These are phyloP conservation scores for Leishmania tropica DNA, from an alignment of 208 protist species.

Conservation along the genomic window DNA sequence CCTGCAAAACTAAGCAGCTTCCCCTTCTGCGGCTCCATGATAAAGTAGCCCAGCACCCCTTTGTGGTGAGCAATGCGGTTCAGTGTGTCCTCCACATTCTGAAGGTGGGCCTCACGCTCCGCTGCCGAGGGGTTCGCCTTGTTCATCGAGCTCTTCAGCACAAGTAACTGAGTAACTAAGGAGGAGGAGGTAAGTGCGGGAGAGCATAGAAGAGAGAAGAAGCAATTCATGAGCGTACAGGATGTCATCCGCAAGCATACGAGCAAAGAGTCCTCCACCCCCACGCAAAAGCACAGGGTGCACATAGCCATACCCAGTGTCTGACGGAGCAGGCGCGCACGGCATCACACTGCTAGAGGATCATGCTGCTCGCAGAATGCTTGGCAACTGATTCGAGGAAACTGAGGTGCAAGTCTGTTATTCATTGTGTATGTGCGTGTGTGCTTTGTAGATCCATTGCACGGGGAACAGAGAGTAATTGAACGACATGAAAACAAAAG, in stretches of 20 bases:
- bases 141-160: slow-evolving; percentile 29
- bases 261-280: neutral
- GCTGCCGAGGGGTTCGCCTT: slow-evolving; percentile 19
- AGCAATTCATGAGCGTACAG: neutral
- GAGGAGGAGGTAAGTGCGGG: slow-evolving; percentile 9
- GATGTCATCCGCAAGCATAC: neutral
- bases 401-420: neutral
- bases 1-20: slow-evolving; percentile 63
- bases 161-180: neutral
- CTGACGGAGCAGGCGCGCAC: neutral
- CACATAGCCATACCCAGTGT: neutral
- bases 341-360: neutral
- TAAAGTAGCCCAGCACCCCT: slow-evolving; percentile 81
- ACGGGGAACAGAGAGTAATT: neutral
- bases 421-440: neutral
- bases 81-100: slow-evolving; percentile 71
- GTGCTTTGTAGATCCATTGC: neutral
- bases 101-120: slow-evolving; percentile 64
- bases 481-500: neutral
- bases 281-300: neutral
- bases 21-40: slow-evolving; percentile 65
- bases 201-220: neutral
- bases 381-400: neutral
- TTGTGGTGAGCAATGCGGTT: slow-evolving; percentile 71
- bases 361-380: neutral